phyloP scores from a whole-genome alignment of 257 asterid species.

The Plantago major region DNA sequence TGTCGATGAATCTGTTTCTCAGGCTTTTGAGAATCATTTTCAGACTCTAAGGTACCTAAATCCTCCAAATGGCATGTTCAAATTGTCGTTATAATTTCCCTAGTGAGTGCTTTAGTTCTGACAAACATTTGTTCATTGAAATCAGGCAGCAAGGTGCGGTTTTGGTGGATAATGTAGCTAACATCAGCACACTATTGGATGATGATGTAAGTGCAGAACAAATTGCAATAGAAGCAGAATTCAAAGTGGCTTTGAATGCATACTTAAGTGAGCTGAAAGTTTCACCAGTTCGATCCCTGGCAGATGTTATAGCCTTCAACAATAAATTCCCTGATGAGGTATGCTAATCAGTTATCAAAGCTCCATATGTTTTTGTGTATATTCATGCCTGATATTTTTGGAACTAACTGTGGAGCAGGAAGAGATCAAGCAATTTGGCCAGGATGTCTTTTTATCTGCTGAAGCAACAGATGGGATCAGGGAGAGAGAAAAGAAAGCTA shows the following conservation, averaged over 20 bases:
- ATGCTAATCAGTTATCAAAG: slow-evolving; percentile 1
- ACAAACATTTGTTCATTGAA: neutral
- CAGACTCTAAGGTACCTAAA: slow-evolving; percentile 28
- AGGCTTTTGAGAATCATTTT: slow-evolving; percentile 29
- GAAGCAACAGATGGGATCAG: slow-evolving; percentile 46
- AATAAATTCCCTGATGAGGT: slow-evolving; percentile 47
- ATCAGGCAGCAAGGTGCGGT: slow-evolving; percentile 47
- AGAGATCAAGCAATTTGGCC: slow-evolving; percentile 34
- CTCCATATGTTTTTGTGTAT: no score
- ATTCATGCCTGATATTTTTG: neutral
- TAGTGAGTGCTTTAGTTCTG: no score
- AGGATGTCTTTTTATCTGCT: slow-evolving; percentile 46
- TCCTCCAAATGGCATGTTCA: neutral
- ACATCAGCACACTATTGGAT: slow-evolving; percentile 37
- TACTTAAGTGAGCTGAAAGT: slow-evolving; percentile 33
- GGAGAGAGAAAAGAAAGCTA: slow-evolving; percentile 35
- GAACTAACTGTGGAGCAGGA: slow-evolving; percentile 20
- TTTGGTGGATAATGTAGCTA: slow-evolving; percentile 33
- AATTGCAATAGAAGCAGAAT: slow-evolving; percentile 45
- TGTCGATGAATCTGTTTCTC: neutral
- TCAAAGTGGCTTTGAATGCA: slow-evolving; percentile 40
- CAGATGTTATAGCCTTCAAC: slow-evolving; percentile 57
- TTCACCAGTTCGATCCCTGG: slow-evolving; percentile 50
- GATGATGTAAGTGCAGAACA: slow-evolving; percentile 42
- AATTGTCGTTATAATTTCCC: neutral